These are phyloP conservation scores for Acrodontium crateriforme DNA, from an alignment of 2,329 filamentous ascomycete genomes.

Conservation along the genomic window DNA sequence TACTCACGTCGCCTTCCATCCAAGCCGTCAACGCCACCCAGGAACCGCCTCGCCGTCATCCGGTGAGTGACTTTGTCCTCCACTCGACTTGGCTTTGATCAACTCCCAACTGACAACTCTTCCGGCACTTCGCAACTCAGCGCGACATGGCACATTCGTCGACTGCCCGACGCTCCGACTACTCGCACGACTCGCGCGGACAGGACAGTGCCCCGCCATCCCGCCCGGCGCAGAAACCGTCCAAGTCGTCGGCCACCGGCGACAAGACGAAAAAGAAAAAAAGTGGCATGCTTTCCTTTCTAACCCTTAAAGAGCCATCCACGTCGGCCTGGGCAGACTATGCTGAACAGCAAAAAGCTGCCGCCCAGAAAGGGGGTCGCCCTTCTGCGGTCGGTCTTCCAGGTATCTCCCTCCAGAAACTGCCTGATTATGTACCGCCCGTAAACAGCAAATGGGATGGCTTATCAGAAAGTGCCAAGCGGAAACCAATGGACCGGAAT, in stretches of 20 bases:
- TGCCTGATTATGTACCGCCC: constrained; percentile 36
- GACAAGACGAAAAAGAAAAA: constrained; percentile 20
- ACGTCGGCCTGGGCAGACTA: constrained; percentile 33
- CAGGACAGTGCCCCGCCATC: too few species aligned
- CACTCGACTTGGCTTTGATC: too few species aligned
- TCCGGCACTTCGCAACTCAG: too few species aligned
- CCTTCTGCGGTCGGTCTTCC: constrained; percentile 20
- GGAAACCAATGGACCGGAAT: constrained; percentile 5
- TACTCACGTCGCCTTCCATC: too few species aligned
- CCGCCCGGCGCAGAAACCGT: too few species aligned
- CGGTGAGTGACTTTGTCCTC: too few species aligned
- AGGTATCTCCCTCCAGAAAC: constrained; percentile 29
- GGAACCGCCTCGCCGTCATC: too few species aligned
- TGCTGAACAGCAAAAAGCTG: constrained; percentile 29
- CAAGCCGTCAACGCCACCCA: too few species aligned
- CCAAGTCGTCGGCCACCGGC: too few species aligned
- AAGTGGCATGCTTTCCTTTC: constrained; percentile 29
- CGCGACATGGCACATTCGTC: too few species aligned
- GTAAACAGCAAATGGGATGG: constrained; percentile 43
- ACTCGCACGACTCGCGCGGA: not conserved
- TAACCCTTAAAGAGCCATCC: constrained; percentile 37
- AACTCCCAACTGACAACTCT: too few species aligned
- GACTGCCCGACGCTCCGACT: not conserved
- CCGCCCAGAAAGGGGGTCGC: constrained; percentile 4
- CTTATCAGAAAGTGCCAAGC: constrained; percentile 29